Evolutionary conservation across 305 asterid genomes (phyloP), one percentile per base, ranked within the genome.

Genomic region (Solanum chacoense): DNA sequence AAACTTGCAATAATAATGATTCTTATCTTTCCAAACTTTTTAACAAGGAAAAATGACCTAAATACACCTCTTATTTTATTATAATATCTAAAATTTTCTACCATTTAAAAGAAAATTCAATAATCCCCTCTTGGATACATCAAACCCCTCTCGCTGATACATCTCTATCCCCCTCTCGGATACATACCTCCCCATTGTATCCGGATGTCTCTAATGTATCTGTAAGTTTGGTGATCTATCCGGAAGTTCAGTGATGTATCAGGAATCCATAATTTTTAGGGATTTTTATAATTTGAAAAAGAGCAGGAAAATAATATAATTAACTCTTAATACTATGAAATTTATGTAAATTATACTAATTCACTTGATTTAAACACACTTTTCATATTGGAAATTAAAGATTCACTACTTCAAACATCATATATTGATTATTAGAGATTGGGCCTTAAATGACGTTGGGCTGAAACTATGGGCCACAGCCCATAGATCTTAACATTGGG

Each of bases 201-300:
- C 14, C 45, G 14, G 5, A 38, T 4, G 45, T 3, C 45, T 38
- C 5, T 11, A 4, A 38, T 38, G 14, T 38, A 38, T 38, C 0
- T 1, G 5, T 1, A 11, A 11, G 14, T 38, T 4, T 5, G 4
- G 2, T 38, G 1, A 1, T 38, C 2, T 38, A 10, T 38, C 1
- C 13, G 0, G 1, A 38, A 11, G 45, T 38, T 5, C 24, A 20
- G 11, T 1, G 11, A 20, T 18, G 5, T 55, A 55, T 55, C 11
- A 0, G 0, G 0, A 3, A 8, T 59, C 0, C 69, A 59, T 59
- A 59, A 3, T 20, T 8, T 59, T 59, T 59, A 59, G 26, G 69
- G 69, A 59, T 20, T 20, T 20, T 59, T 8, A 3, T 59, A 59
- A 59, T 59, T 59, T 20, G 26, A 1, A 59, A 59, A 59, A 18